Base-by-base conservation (phyloP, 1,284 basidiomycete species). In the Ganoderma boninense region DNA sequence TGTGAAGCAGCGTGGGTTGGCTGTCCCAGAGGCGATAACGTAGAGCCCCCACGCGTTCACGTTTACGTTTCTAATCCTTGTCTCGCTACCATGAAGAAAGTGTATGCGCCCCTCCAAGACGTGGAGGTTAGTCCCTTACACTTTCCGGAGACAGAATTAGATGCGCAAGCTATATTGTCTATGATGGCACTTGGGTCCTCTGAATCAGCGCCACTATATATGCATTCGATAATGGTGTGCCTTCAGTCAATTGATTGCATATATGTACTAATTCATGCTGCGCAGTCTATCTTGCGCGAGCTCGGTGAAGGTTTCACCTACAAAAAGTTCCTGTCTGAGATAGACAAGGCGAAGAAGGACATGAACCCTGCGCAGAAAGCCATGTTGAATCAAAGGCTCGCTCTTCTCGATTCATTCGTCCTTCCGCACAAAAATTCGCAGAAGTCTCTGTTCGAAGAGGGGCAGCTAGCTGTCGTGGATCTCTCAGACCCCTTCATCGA, bases 401-500 rank as follows among this genome's bases (percentile, higher is more conserved):
- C 86, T 0, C 74, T 92, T 0, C 77, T 91, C 0, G 84, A 80
- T 0, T 85, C 89, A 0, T 92, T 91, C 70, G 76, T 90, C 64
- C 82, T 80, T 49, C 54, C 70, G 0, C 49, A 42, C 80, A 79
- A 52, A 76, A 72, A 76, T 52, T 77, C 76, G 52, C 46, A 68
- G 35, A 65, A 66, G 65, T 35, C 74, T 20, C 81, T 88, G 0
- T 92, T 92, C 71, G 77, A 75, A 0, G 74, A 82, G 1, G 91
- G 90, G 0, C 85, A 88, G 66, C 71, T 92, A 3, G 90, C 89
- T 0, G 87, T 92, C 18, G 75, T 92, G 14, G 91, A 92, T 71
- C 81, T 93, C 0, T 92, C 92, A 0, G 92, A 92, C 71, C 90
- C 91, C 0, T 94, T 93, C 75, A 86, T 93, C 46, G 92, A 93